phyloP scores from a whole-genome alignment of 805 yeast species.

The Starmerella potacharoeniae region DNA sequence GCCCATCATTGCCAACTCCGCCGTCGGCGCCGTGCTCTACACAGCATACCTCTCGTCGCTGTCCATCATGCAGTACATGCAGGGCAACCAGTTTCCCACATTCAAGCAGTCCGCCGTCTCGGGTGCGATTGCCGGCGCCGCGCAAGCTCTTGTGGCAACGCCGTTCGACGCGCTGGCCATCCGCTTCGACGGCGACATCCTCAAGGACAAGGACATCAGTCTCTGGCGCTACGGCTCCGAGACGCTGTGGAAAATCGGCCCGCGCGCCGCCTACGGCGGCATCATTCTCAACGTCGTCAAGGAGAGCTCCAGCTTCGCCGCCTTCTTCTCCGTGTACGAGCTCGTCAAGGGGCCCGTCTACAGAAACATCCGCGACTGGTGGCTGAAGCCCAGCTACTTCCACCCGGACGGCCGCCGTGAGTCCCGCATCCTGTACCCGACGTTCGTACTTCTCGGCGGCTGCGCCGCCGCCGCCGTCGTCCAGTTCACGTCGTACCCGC shows the following conservation, averaged over 20 bases:
- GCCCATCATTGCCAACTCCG: slow-evolving; percentile 77
- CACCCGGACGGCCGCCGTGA: slow-evolving; percentile 25
- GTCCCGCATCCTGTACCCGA: slow-evolving; percentile 44
- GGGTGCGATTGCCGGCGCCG: slow-evolving; percentile 76
- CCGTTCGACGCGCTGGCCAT: slow-evolving; percentile 87
- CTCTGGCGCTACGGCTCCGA: slow-evolving; percentile 66
- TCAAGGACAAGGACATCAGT: slow-evolving; percentile 32
- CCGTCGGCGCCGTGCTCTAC: slow-evolving; percentile 77
- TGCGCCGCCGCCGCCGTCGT: slow-evolving; percentile 72
- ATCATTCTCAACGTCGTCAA: slow-evolving; percentile 65
- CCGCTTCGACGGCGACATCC: slow-evolving; percentile 64
- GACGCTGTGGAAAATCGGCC: slow-evolving; percentile 62
- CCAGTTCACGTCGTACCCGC: slow-evolving; percentile 72
- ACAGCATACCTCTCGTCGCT: slow-evolving; percentile 54
- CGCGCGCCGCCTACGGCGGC: slow-evolving; percentile 82
- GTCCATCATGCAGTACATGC: slow-evolving; percentile 19
- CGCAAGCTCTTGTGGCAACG: slow-evolving; percentile 83
- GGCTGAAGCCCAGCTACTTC: slow-evolving; percentile 24
- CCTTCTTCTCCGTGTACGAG: slow-evolving; percentile 74
- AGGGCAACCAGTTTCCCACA: slow-evolving; percentile 37
- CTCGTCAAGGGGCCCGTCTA: slow-evolving; percentile 47
- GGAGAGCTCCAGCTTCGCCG: slow-evolving; percentile 72
- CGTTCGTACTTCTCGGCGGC: slow-evolving; percentile 72
- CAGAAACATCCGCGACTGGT: slow-evolving; percentile 24
- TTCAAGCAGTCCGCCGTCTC: slow-evolving; percentile 44